A percentile compares a stretch with the other conserved stretches of the same genome.
Evolutionary conservation across 2,329 filamentous ascomycete genomes (phyloP).

Genomic region (Capronia coronata): DNA sequence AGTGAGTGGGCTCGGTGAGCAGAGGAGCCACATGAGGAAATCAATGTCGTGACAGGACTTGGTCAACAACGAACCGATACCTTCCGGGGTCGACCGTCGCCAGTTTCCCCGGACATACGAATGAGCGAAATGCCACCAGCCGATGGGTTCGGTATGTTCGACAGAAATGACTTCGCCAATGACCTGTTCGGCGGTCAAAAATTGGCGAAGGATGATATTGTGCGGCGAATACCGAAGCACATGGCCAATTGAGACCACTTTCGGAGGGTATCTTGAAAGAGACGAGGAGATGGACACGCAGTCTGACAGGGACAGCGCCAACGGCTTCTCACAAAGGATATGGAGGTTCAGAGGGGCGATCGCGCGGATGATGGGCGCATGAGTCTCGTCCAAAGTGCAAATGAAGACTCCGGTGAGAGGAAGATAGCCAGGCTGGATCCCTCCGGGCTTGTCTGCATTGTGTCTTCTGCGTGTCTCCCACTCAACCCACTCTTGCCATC

Average conservation of each 20-base stretch:
- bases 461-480: slow-evolving; percentile 58
- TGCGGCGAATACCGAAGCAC: slow-evolving; percentile 90
- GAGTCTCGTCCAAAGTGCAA: slow-evolving; percentile 80
- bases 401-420: slow-evolving; percentile 52
- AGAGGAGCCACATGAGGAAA: slow-evolving; percentile 83
- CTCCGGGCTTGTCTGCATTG: slow-evolving; percentile 42
- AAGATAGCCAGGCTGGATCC: slow-evolving; percentile 47
- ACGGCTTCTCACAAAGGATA: slow-evolving; percentile 91
- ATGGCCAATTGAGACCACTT: slow-evolving; percentile 84
- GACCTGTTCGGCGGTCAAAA: slow-evolving; percentile 66
- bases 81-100: slow-evolving; percentile 67
- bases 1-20: slow-evolving; percentile 54
- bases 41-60: slow-evolving; percentile 98
- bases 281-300: slow-evolving; percentile 52
- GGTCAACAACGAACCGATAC: slow-evolving; percentile 73
- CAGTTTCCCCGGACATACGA: slow-evolving; percentile 90
- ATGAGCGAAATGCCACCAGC: slow-evolving; percentile 93
- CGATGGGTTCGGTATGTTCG: slow-evolving; percentile 89
- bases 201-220: slow-evolving; percentile 73
- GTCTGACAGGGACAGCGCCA: slow-evolving; percentile 71
- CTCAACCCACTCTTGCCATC: slow-evolving; percentile 69
- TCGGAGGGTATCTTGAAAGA: slow-evolving; percentile 29
- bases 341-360: slow-evolving; percentile 65
- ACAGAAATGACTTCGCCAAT: slow-evolving; percentile 82
- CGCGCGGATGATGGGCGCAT: slow-evolving; percentile 70